Percentiles rank a stretch among this genome's conserved stretches.
phyloP scores from a whole-genome alignment of 176 grass and related monocot species.

The Aegilops longissima region DNA sequence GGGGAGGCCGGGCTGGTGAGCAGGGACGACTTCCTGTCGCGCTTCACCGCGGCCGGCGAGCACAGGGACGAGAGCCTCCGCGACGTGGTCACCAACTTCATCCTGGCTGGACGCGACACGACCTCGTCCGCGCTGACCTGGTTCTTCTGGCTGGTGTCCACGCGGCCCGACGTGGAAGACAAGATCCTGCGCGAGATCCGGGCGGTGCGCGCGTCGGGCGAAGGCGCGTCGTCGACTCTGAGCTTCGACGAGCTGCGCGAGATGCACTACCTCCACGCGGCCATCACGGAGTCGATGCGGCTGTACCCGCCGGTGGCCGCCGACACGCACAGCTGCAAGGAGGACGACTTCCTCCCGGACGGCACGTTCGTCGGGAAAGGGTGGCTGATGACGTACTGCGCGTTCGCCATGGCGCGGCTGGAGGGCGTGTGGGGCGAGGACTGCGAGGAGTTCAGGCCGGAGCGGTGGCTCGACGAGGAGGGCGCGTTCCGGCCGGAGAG shows the following conservation, averaged over 20 bases:
- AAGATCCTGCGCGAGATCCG: constrained; percentile 52
- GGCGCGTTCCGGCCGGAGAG: constrained; percentile 57
- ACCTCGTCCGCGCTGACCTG: constrained; percentile 73
- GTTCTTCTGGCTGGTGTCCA: constrained; percentile 75
- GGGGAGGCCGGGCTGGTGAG: not conserved
- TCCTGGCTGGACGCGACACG: constrained; percentile 64
- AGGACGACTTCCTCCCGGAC: constrained; percentile 51
- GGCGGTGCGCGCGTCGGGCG: not conserved
- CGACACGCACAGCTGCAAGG: constrained; percentile 44
- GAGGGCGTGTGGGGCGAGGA: constrained; percentile 53
- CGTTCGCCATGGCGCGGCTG: constrained; percentile 48
- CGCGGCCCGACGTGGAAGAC: constrained; percentile 43
- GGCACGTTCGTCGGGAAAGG: constrained; percentile 54
- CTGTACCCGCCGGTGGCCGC: constrained; percentile 58
- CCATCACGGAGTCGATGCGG: constrained; percentile 66
- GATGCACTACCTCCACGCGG: constrained; percentile 67
- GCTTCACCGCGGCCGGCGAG: constrained; percentile 44
- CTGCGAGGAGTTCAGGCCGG: constrained; percentile 52
- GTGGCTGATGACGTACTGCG: constrained; percentile 43
- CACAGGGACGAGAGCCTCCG: constrained; percentile 50
- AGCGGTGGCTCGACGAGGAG: constrained; percentile 56
- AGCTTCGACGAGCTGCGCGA: constrained; percentile 52
- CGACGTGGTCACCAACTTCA: constrained; percentile 65
- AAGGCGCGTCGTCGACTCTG: not conserved
- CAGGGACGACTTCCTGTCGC: constrained; percentile 54